phyloP scores from a whole-genome alignment of 1,139 yeast species.

The Suhomyces wounanorum region DNA sequence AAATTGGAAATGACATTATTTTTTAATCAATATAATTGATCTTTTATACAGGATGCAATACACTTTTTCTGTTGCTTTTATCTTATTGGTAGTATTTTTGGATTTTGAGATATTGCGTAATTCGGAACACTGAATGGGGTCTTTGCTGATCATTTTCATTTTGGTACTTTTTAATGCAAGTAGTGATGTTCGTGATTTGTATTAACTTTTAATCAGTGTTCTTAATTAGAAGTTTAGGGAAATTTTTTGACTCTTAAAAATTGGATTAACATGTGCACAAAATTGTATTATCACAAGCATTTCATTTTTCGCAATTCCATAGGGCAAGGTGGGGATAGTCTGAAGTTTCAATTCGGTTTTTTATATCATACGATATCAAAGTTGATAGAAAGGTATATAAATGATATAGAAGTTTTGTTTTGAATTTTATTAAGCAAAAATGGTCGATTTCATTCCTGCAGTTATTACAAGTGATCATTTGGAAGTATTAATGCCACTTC shows the following conservation, averaged over 20 bases:
- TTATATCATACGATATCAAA: neutral
- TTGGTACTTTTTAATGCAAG: neutral
- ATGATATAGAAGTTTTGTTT: neutral
- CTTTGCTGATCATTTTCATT: neutral
- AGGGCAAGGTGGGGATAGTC: neutral
- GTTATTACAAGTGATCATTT: slow-evolving; percentile 29
- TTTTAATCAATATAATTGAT: too few relatives aligned
- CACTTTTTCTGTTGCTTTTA: too few relatives aligned
- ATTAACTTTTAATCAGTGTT: too few relatives aligned
- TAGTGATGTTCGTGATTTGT: too few relatives aligned
- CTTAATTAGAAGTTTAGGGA: too few relatives aligned
- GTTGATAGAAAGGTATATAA: neutral
- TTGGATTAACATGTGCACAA: too few relatives aligned
- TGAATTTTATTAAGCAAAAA: neutral
- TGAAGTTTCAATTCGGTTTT: neutral
- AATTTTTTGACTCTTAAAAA: too few relatives aligned
- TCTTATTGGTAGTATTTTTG: too few relatives aligned
- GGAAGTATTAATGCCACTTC: slow-evolving; percentile 28
- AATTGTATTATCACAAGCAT: neutral
- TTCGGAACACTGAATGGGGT: too few relatives aligned
- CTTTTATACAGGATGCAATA: too few relatives aligned
- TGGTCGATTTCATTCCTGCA: slow-evolving; percentile 15
- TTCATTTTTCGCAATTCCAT: neutral
- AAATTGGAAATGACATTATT: too few relatives aligned
- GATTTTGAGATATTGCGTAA: too few relatives aligned